phyloP scores from a whole-genome alignment of 208 protist genomes.

The Angomonas ambiguus region DNA sequence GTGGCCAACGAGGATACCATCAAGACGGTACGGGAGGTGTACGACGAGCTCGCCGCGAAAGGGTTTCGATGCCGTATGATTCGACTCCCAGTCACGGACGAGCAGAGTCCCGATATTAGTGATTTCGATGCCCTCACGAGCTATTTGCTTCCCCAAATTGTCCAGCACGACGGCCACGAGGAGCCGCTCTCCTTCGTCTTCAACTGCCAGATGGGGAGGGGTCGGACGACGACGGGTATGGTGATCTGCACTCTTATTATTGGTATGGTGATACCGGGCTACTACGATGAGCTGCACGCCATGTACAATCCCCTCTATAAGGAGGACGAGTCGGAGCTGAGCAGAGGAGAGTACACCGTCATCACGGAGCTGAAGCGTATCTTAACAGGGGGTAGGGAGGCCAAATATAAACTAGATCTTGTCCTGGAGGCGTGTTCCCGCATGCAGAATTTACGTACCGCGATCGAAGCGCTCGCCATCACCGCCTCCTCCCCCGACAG shows the following conservation, averaged over 20 bases:
- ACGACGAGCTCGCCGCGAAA: constrained; percentile 50
- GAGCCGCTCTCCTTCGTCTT: constrained; percentile 87
- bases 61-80: constrained; percentile 60
- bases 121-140: constrained; percentile 77
- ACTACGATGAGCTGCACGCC: constrained; percentile 80
- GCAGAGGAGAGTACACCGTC: constrained; percentile 66
- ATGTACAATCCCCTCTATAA: constrained; percentile 62
- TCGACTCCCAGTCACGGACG: constrained; percentile 81
- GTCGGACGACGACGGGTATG: constrained; percentile 88
- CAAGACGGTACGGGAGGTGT: constrained; percentile 79
- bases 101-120: constrained; percentile 73
- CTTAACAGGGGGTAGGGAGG: constrained; percentile 49
- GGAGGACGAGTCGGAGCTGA: constrained; percentile 38
- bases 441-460: constrained; percentile 87
- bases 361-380: constrained; percentile 82
- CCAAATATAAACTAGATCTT: constrained; percentile 77
- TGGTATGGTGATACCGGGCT: constrained; percentile 74
- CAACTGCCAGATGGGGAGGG: constrained; percentile 89
- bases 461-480: constrained; percentile 78
- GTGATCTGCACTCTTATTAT: constrained; percentile 86
- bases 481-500: constrained; percentile 61
- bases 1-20: constrained; percentile 58
- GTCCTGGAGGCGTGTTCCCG: constrained; percentile 80
- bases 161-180: constrained; percentile 51
- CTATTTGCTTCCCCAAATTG: constrained; percentile 64